Evolutionary conservation across 2,329 filamentous ascomycete genomes (phyloP).

Genomic region (Exophiala xenobiotica): DNA sequence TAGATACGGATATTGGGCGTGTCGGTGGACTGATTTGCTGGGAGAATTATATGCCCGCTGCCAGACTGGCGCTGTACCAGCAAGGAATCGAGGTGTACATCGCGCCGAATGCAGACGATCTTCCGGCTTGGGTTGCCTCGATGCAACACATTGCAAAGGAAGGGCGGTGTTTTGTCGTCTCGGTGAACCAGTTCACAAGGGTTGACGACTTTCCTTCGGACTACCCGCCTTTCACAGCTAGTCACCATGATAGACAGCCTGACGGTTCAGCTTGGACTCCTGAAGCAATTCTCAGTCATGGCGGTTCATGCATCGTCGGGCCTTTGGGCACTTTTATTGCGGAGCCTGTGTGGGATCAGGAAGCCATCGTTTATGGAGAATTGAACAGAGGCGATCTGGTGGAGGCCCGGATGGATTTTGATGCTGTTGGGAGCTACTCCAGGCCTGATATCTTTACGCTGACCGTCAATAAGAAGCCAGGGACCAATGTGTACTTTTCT

Average conservation of each 20-base stretch:
- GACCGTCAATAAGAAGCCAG: slow-evolving; percentile 40
- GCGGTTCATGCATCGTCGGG: slow-evolving; percentile 77
- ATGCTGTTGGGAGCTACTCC: slow-evolving; percentile 82
- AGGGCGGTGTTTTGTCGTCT: slow-evolving; percentile 79
- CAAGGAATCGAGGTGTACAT: slow-evolving; percentile 92
- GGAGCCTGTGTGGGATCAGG: slow-evolving; percentile 74
- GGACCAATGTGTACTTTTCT: not conserved
- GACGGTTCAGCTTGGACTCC: slow-evolving; percentile 54
- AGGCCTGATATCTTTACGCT: slow-evolving; percentile 64
- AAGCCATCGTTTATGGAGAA: slow-evolving; percentile 48
- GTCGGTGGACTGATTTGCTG: slow-evolving; percentile 87
- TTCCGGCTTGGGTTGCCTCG: slow-evolving; percentile 76
- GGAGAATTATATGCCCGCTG: slow-evolving; percentile 93
- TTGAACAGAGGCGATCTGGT: slow-evolving; percentile 62
- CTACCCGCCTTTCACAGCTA: slow-evolving; percentile 12
- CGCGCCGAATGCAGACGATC: slow-evolving; percentile 80
- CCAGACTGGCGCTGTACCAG: slow-evolving; percentile 77
- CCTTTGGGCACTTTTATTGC: slow-evolving; percentile 74
- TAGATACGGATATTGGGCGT: slow-evolving; percentile 75
- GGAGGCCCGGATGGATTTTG: slow-evolving; percentile 69
- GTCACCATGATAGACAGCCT: slow-evolving; percentile 9
- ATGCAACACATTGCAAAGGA: slow-evolving; percentile 80
- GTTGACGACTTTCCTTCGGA: slow-evolving; percentile 52
- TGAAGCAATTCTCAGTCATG: slow-evolving; percentile 61
- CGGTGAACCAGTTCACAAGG: slow-evolving; percentile 76